Evolutionary conservation across 768 basidiomycete genomes (phyloP).

Genomic region (Sarcodon aspratus): DNA sequence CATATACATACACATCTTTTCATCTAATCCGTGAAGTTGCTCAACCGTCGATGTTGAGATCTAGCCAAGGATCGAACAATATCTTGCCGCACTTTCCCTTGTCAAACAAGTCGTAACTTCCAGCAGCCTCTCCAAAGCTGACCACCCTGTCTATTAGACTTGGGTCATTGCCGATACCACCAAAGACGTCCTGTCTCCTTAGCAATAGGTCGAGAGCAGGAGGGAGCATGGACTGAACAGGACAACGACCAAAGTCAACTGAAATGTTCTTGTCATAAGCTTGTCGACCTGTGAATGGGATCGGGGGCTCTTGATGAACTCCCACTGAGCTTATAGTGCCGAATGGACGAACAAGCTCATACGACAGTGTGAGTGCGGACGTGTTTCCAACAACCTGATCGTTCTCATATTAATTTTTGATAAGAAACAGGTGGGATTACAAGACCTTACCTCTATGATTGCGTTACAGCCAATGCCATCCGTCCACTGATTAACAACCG

Average conservation of each 20-base stretch:
- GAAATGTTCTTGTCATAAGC: conserved; percentile 73
- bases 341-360: conserved; percentile 63
- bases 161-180: conserved; percentile 47
- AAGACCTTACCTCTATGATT: conserved; percentile 47
- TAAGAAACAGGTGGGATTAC: not conserved
- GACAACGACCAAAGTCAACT: conserved; percentile 73
- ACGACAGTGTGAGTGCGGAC: conserved; percentile 51
- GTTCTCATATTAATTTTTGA: not conserved
- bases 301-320: conserved; percentile 41
- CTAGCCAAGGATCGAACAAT: conserved; percentile 60
- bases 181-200: conserved; percentile 63
- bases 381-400: conserved; percentile 59
- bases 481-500: conserved; percentile 39
- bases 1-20: too few relatives aligned
- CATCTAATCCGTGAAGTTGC: too few relatives aligned
- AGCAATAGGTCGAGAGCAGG: conserved; percentile 58
- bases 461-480: conserved; percentile 47
- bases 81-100: conserved; percentile 66
- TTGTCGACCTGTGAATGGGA: conserved; percentile 45
- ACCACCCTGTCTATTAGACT: conserved; percentile 65
- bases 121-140: conserved; percentile 40
- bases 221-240: conserved; percentile 69
- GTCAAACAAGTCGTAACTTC: conserved; percentile 58
- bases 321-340: conserved; percentile 70
- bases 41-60: not conserved